Base-by-base conservation (phyloP, 495 filamentous ascomycete genomes). In the Cladorrhinum samala region DNA sequence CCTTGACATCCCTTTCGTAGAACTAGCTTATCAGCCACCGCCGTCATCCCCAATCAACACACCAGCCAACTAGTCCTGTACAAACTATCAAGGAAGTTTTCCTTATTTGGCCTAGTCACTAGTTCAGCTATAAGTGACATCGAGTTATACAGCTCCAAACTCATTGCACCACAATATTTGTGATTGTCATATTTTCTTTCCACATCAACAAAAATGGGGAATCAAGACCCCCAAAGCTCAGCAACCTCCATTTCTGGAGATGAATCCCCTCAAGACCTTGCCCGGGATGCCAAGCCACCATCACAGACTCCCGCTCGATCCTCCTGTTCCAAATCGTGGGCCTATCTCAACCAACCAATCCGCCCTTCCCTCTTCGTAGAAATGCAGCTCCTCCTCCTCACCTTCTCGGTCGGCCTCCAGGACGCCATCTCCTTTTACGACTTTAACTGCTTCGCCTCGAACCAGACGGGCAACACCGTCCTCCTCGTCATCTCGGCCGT, bases 401-500 rank as follows among this genome's bases (percentile, higher is more conserved):
- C 73, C 1, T 72, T 77, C 58, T 75, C 63, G 48, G 65, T 63
- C 33, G 68, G 68, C 9, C 45, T 71, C 13, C 68, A 71, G 67
- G 81, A 84, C 63, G 80, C 80, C 41, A 72, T 78, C 48, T 73
- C 79, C 50, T 85, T 77, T 59, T 79, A 79, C 20, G 81, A 82
- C 63, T 84, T 77, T 62, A 74, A 74, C 69, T 83, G 80, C 56
- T 84, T 85, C 59, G 78, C 81, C 27, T 83, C 79, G 27, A 84
- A 84, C 65, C 80, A 85, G 58, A 84, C 82, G 1, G 82, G 82
- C 56, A 85, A 84, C 67, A 80, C 80, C 13, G 74, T 85, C 41
- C 76, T 77, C 57, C 67, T 77, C 11, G 63, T 83, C 40, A 70
- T 83, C 17, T 80, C 79, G 27, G 67, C 81, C 42, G 72, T 72